Conservation (phyloP, 1,139 yeast genomes). For the Geotrichum candidum region DNA sequence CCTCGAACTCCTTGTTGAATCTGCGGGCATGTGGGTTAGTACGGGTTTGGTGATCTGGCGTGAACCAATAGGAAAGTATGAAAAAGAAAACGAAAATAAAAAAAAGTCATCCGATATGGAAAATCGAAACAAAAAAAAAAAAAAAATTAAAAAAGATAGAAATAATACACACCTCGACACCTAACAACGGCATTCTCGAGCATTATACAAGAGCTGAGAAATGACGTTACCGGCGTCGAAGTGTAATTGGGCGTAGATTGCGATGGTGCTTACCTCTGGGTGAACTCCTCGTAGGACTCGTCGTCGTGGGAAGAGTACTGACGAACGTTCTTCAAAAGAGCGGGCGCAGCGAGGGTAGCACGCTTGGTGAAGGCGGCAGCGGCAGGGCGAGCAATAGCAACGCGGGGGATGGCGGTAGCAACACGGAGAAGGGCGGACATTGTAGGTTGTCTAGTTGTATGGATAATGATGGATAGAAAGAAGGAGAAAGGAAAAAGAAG, state of each 20-base stretch:
- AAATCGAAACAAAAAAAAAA: neutral
- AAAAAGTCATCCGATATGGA: conserved; percentile 11
- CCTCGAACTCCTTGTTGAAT: conserved; percentile 95
- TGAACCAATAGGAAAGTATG: conserved; percentile 1
- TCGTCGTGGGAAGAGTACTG: conserved; percentile 69
- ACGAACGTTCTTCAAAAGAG: conserved; percentile 39
- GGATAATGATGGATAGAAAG: conserved; percentile 3
- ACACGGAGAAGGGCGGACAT: conserved; percentile 22
- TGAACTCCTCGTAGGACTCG: conserved; percentile 93
- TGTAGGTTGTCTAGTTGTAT: conserved; percentile 11
- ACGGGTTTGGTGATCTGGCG: conserved; percentile 3
- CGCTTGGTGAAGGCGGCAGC: conserved; percentile 20
- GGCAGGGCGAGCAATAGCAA: conserved; percentile 22
- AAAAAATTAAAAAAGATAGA: neutral
- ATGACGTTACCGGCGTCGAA: neutral
- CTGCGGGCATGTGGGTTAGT: conserved; percentile 30
- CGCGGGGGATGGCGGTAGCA: conserved; percentile 21
- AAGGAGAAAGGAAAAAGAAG: neutral
- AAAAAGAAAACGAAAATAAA: conserved; percentile 4
- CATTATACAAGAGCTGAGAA: neutral
- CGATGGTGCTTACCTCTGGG: conserved; percentile 42
- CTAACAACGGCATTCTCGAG: neutral
- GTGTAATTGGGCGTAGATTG: neutral
- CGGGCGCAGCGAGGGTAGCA: conserved; percentile 34
- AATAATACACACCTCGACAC: neutral